These are phyloP conservation scores for Sporisorium scitamineum DNA, from an alignment of 1,284 basidiomycete genomes.

Conservation along the genomic window DNA sequence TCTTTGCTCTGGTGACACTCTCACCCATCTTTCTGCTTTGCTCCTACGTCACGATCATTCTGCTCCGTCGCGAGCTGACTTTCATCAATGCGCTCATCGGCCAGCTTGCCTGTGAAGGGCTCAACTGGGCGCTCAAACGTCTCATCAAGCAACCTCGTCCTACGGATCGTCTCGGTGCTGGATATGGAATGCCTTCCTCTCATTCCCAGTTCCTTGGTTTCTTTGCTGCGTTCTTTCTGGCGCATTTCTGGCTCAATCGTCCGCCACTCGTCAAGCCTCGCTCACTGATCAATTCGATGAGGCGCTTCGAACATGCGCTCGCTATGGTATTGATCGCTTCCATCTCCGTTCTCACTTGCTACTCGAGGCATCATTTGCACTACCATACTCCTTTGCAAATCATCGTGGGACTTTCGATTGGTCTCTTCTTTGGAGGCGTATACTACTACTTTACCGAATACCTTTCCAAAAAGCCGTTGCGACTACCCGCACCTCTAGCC, in stretches of 20 bases:
- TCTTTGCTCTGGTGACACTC: constrained; percentile 62
- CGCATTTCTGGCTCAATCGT: constrained; percentile 81
- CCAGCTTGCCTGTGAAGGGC: constrained; percentile 79
- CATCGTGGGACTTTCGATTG: constrained; percentile 79
- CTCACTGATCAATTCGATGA: constrained; percentile 46
- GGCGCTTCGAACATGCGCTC: constrained; percentile 56
- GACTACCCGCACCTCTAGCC: constrained; percentile 40
- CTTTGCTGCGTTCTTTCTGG: constrained; percentile 80
- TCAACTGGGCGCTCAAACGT: constrained; percentile 80
- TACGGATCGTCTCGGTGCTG: constrained; percentile 76
- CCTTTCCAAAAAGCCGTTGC: constrained; percentile 71
- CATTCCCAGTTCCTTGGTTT: constrained; percentile 91
- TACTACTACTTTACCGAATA: constrained; percentile 77
- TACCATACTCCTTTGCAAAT: constrained; percentile 82
- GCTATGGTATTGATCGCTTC: constrained; percentile 74
- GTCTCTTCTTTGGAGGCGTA: constrained; percentile 74
- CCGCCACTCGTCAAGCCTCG: constrained; percentile 72
- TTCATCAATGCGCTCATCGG: constrained; percentile 85
- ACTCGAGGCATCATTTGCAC: constrained; percentile 80
- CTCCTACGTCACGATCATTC: constrained; percentile 80
- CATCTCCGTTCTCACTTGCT: constrained; percentile 79
- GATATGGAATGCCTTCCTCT: constrained; percentile 88
- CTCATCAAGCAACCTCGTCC: constrained; percentile 79
- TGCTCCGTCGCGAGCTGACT: constrained; percentile 81
- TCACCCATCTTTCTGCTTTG: constrained; percentile 64